phyloP scores from a whole-genome alignment of 2,329 filamentous ascomycete genomes.

The Bertia moriformis region DNA sequence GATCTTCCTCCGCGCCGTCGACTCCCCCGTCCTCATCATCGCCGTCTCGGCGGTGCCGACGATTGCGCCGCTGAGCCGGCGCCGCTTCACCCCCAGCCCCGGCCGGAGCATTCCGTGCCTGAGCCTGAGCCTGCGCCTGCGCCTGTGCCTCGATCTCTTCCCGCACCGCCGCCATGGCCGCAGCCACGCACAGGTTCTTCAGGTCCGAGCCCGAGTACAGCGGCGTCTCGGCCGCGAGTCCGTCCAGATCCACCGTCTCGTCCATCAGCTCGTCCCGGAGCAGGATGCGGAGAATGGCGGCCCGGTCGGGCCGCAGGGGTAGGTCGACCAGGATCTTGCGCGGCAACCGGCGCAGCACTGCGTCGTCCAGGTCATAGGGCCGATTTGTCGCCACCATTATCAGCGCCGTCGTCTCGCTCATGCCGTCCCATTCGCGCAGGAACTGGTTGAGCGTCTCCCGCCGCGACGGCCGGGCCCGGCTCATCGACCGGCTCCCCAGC shows the following conservation, averaged over 20 bases:
- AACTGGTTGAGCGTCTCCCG: constrained; percentile 95
- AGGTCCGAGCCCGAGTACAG: constrained; percentile 73
- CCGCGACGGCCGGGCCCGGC: constrained; percentile 54
- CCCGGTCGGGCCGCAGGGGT: constrained; percentile 49
- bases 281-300: constrained; percentile 57
- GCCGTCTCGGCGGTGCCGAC: neutral
- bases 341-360: constrained; percentile 63
- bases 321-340: constrained; percentile 61
- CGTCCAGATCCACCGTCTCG: constrained; percentile 39
- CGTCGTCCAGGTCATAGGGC: constrained; percentile 86
- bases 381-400: constrained; percentile 97
- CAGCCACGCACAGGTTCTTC: constrained; percentile 69
- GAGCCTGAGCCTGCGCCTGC: constrained; percentile 9
- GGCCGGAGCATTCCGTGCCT: neutral
- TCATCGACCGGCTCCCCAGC: constrained; percentile 60
- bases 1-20: constrained; percentile 13
- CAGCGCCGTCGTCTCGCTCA: constrained; percentile 69
- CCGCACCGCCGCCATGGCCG: constrained; percentile 64
- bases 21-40: constrained; percentile 7
- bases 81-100: neutral
- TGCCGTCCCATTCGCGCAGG: constrained; percentile 88
- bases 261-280: constrained; percentile 55
- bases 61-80: neutral
- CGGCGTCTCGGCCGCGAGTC: constrained; percentile 52
- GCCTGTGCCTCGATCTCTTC: constrained; percentile 43